Evolutionary conservation across 108 stramenopile species (phyloP).

Genomic region (Mediolabrus comicus): DNA sequence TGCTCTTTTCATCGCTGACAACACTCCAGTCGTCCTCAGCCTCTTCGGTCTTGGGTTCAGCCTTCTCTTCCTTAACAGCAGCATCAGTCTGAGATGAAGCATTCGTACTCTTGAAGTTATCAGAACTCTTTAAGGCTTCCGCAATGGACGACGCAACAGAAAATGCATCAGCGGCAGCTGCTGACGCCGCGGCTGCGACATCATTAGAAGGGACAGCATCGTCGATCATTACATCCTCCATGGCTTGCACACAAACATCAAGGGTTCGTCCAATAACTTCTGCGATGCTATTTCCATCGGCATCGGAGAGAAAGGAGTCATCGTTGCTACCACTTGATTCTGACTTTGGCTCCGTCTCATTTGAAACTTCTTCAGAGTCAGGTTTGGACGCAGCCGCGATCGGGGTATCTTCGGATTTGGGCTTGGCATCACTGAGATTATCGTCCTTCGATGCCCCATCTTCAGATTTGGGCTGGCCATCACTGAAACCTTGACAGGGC

Average conservation of each 20-base stretch:
- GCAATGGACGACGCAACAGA: slow-evolving; percentile 46
- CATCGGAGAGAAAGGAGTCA: slow-evolving; percentile 70
- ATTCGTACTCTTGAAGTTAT: slow-evolving; percentile 17
- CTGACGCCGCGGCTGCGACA: not conserved
- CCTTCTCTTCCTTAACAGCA: slow-evolving; percentile 30
- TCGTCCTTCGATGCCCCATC: not conserved
- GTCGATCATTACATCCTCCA: slow-evolving; percentile 29
- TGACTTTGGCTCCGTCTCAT: not conserved
- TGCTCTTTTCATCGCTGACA: slow-evolving; percentile 35
- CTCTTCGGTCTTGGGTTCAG: slow-evolving; percentile 10
- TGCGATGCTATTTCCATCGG: slow-evolving; percentile 71
- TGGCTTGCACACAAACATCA: slow-evolving; percentile 29
- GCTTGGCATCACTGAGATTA: not conserved
- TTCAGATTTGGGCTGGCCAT: slow-evolving; percentile 2
- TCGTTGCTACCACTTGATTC: slow-evolving; percentile 9
- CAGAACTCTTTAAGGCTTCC: slow-evolving; percentile 30
- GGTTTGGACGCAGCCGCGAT: not conserved
- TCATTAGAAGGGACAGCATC: slow-evolving; percentile 1
- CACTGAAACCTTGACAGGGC: not conserved
- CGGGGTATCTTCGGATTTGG: not conserved
- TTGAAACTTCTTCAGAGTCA: not conserved
- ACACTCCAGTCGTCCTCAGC: slow-evolving; percentile 57
- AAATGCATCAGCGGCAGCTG: slow-evolving; percentile 13
- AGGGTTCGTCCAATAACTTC: slow-evolving; percentile 61
- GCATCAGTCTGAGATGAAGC: slow-evolving; percentile 6